A percentile compares a stretch with the other conserved stretches of the same genome.
Evolutionary conservation across 2,329 filamentous ascomycete species (phyloP).

Genomic region (Chrysosphaeria jannelii): DNA sequence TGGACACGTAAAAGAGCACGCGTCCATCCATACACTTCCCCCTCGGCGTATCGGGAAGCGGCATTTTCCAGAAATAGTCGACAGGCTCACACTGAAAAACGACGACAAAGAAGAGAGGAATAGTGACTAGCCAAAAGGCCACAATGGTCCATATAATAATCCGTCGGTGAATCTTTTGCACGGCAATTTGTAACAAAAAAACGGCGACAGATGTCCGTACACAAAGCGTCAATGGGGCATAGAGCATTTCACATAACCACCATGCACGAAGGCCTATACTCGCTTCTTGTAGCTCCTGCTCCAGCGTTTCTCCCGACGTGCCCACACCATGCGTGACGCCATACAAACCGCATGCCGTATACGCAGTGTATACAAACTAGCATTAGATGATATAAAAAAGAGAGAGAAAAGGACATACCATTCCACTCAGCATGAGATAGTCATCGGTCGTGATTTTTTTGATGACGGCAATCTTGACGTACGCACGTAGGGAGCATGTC

Average conservation of each 20-base stretch:
- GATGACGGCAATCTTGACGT: slow-evolving; percentile 14
- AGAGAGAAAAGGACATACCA: slow-evolving; percentile 9
- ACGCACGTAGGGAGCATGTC: slow-evolving; percentile 13
- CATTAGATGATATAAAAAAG: not conserved
- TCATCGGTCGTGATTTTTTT: slow-evolving; percentile 16
- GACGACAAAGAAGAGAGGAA: slow-evolving; percentile 3
- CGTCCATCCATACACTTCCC: slow-evolving; percentile 13
- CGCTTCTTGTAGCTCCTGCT: slow-evolving; percentile 5
- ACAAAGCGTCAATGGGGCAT: slow-evolving; percentile 11
- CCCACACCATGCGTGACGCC: slow-evolving; percentile 9
- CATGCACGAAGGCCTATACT: slow-evolving; percentile 9
- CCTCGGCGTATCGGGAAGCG: slow-evolving; percentile 6
- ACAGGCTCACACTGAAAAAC: slow-evolving; percentile 18
- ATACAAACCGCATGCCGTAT: slow-evolving; percentile 8
- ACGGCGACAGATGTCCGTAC: slow-evolving; percentile 13
- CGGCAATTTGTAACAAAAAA: slow-evolving; percentile 12
- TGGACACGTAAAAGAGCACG: slow-evolving; percentile 13
- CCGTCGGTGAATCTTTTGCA: slow-evolving; percentile 8
- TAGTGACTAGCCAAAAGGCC: slow-evolving; percentile 5
- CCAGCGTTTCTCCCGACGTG: slow-evolving; percentile 3
- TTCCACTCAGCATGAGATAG: slow-evolving; percentile 14
- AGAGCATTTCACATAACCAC: slow-evolving; percentile 13
- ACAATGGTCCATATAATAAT: slow-evolving; percentile 12
- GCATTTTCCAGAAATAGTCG: slow-evolving; percentile 16
- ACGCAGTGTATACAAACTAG: slow-evolving; percentile 10